phyloP scores from a whole-genome alignment of 352 stramenopile genomes.

The Phytophthora palmivora region DNA sequence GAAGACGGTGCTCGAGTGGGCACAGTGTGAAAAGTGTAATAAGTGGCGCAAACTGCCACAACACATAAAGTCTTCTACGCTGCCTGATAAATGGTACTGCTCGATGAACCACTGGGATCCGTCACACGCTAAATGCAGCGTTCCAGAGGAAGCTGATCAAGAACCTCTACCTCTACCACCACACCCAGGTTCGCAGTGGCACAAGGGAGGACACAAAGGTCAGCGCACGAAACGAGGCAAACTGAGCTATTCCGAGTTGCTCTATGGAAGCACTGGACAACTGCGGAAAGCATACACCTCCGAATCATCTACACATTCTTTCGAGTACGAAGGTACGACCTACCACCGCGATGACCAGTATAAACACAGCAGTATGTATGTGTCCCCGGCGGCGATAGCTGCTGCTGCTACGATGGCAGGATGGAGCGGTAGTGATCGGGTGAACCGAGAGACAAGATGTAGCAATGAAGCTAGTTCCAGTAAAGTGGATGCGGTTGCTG shows the following conservation, averaged over 20 bases:
- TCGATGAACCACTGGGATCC: constrained; percentile 95
- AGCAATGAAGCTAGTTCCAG: background rate
- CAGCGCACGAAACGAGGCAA: constrained; percentile 67
- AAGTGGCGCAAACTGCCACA: constrained; percentile 96
- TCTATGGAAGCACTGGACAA: constrained; percentile 83
- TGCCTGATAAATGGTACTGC: constrained; percentile 97
- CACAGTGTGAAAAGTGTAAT: constrained; percentile 96
- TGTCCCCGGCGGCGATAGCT: constrained; percentile 51
- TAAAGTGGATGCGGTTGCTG: constrained; percentile 20
- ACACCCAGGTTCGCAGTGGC: constrained; percentile 59
- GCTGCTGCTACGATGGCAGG: constrained; percentile 35
- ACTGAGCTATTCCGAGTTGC: constrained; percentile 82
- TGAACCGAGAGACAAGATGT: constrained; percentile 29
- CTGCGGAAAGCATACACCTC: constrained; percentile 83
- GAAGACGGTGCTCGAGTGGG: constrained; percentile 93
- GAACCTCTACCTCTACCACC: constrained; percentile 59
- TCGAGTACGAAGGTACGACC: constrained; percentile 73
- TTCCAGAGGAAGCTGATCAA: constrained; percentile 81
- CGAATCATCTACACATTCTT: constrained; percentile 80
- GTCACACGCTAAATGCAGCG: constrained; percentile 73
- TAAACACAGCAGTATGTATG: constrained; percentile 83
- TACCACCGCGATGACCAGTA: constrained; percentile 86
- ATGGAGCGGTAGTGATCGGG: constrained; percentile 41
- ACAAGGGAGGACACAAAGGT: constrained; percentile 51
- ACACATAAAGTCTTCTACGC: constrained; percentile 90